Evolutionary conservation across 1,284 basidiomycete genomes (phyloP), one percentile per base, ranked within the genome.

Genomic region (Inonotus hispidus): DNA sequence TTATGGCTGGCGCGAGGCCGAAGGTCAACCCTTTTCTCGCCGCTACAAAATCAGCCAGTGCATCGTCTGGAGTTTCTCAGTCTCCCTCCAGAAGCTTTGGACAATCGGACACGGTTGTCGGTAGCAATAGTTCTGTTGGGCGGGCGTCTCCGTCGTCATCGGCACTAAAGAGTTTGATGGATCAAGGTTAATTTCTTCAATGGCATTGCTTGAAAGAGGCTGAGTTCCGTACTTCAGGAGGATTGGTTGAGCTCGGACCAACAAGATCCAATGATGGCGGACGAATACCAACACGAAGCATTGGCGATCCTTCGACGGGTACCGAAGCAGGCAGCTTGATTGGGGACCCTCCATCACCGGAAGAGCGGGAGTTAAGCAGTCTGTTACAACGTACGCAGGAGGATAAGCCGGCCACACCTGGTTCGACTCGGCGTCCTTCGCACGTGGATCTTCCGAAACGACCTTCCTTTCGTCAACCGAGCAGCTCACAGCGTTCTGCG

Each of bases 101-200:
- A 1, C 1, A 32, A 11, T 63, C 61, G 32, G 61, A 63, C 32
- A 62, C 59, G 16, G 13, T 55, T 6, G 37, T 47, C 41, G 56
- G 35, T 23, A 53, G 64, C 59, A 53, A 37, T 21, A 45, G 53
- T 60, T 47, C 65, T 60, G 46, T 59, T 63, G 46, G 56, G 58
- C 38, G 58, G 38, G 75, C 75, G 10, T 72, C 71, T 38, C 45
- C 60, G 38, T 75, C 75, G 8, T 72, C 71, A 45, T 80, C 83
- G 37, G 85, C 80, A 1, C 73, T 88, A 73, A 82, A 85, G 56
- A 79, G 79, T 46, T 77, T 88, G 7, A 87, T 88, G 86, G 84
- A 89, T 59, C 85, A 88, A 74, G 85, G 85, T 82, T 64, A 53
- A 72, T 66, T 37, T 14, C n/a, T 21, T n/a, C 16, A 21, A 21